phyloP scores from a whole-genome alignment of 164 flowering plant genomes.

The Magnolia sinica region DNA sequence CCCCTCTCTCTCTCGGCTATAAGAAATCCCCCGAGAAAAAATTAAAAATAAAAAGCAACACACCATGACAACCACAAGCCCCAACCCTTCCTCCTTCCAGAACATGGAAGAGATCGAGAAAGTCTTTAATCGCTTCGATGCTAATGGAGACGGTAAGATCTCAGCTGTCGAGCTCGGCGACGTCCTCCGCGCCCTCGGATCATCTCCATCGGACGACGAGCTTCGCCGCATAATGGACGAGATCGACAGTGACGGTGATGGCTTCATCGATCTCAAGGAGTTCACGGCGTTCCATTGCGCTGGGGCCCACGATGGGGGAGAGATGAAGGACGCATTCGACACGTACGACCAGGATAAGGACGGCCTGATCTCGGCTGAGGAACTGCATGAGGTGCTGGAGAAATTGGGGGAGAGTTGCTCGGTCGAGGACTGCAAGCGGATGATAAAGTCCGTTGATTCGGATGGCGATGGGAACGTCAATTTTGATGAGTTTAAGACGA shows the following conservation, averaged over 20 bases:
- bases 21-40: not conserved
- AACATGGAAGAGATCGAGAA: constrained; percentile 14
- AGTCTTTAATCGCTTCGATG: constrained; percentile 24
- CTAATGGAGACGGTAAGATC: constrained; percentile 28
- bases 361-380: constrained; percentile 19
- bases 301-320: not conserved
- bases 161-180: constrained; percentile 17
- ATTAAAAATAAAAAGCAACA: too few species aligned
- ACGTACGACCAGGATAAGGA: constrained; percentile 19
- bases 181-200: constrained; percentile 21
- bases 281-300: constrained; percentile 17
- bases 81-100: not conserved
- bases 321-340: constrained; percentile 16
- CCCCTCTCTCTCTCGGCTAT: not conserved
- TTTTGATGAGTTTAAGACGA: constrained; percentile 23
- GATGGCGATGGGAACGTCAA: constrained; percentile 22
- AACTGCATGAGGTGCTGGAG: constrained; percentile 18
- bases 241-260: constrained; percentile 26
- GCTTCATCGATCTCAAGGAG: constrained; percentile 25
- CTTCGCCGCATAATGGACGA: constrained; percentile 22
- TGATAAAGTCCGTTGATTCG: constrained; percentile 15
- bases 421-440: constrained; percentile 10
- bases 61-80: not conserved
- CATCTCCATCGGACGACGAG: constrained; percentile 14
- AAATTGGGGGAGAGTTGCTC: constrained; percentile 17